These are phyloP conservation scores for Neofusicoccum parvum DNA, from an alignment of 2,329 filamentous ascomycete species.

Conservation along the genomic window DNA sequence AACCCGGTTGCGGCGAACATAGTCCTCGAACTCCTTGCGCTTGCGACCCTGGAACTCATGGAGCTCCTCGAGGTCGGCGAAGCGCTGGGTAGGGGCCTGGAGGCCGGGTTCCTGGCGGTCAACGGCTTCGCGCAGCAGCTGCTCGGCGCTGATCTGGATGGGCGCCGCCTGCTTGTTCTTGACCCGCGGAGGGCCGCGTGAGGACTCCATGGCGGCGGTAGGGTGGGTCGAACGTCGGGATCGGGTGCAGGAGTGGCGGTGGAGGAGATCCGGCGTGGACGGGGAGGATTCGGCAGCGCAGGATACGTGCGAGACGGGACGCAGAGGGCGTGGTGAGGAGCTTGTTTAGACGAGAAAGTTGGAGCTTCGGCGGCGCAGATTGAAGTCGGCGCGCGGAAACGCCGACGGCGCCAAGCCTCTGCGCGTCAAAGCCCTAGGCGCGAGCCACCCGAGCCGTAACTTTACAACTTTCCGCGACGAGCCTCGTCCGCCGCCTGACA, in stretches of 20 bases:
- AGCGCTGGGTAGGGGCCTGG: slow-evolving; percentile 89
- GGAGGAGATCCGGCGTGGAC: not conserved
- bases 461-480: slow-evolving; percentile 1
- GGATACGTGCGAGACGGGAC: not conserved
- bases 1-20: slow-evolving; percentile 90
- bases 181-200: slow-evolving; percentile 86
- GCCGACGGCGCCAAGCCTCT: slow-evolving; percentile 9
- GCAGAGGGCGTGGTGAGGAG: slow-evolving; percentile 8
- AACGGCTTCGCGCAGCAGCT: slow-evolving; percentile 94
- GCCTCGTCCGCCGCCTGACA: not conserved
- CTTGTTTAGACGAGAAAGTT: slow-evolving; percentile 19
- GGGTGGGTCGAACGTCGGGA: not conserved
- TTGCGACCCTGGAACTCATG: slow-evolving; percentile 97
- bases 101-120: slow-evolving; percentile 89
- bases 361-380: slow-evolving; percentile 12
- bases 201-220: slow-evolving; percentile 71
- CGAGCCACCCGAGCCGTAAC: not conserved
- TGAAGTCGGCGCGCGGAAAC: slow-evolving; percentile 9
- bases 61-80: slow-evolving; percentile 94
- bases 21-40: slow-evolving; percentile 95
- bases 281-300: not conserved
- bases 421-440: not conserved
- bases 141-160: slow-evolving; percentile 86
- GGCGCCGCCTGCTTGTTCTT: slow-evolving; percentile 97
- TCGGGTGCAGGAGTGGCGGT: not conserved